phyloP scores from a whole-genome alignment of 495 filamentous ascomycete genomes.

The Penicillium nucicola region DNA sequence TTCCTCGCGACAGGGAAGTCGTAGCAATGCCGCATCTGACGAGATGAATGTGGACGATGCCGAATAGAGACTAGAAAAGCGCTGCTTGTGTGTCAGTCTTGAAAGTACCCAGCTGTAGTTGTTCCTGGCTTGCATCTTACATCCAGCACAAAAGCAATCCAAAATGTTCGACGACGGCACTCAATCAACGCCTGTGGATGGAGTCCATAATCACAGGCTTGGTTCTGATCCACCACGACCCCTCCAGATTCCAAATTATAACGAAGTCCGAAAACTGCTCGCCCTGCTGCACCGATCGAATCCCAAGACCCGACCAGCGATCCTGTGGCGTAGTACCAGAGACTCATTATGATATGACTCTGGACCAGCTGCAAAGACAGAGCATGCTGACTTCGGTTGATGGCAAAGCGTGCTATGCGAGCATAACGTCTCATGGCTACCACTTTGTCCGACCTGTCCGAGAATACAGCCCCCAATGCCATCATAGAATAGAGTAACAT shows the following conservation, averaged over 20 bases:
- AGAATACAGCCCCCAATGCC: slow-evolving; percentile 56
- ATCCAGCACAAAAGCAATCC: slow-evolving; percentile 62
- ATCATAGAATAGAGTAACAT: slow-evolving; percentile 70
- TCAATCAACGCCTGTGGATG: slow-evolving; percentile 57
- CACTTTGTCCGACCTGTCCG: slow-evolving; percentile 47
- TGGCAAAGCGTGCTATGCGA: slow-evolving; percentile 56
- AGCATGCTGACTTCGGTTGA: slow-evolving; percentile 44
- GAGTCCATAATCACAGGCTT: slow-evolving; percentile 53
- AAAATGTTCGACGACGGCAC: slow-evolving; percentile 64
- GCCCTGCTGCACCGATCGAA: slow-evolving; percentile 54
- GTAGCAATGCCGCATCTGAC: slow-evolving; percentile 57
- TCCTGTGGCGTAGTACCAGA: slow-evolving; percentile 62
- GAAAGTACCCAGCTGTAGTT: not conserved
- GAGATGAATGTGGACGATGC: slow-evolving; percentile 37
- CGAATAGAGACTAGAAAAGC: slow-evolving; percentile 56
- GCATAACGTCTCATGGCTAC: slow-evolving; percentile 48
- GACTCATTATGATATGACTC: slow-evolving; percentile 56
- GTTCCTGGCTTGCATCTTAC: slow-evolving; percentile 32
- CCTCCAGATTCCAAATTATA: slow-evolving; percentile 60
- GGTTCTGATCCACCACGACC: slow-evolving; percentile 39
- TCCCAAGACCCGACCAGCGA: slow-evolving; percentile 55
- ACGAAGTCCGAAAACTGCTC: slow-evolving; percentile 53
- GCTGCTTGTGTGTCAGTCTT: slow-evolving; percentile 26
- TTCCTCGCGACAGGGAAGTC: slow-evolving; percentile 56
- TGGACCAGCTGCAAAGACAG: slow-evolving; percentile 61